Evolutionary conservation across 257 asterid species (phyloP), one percentile per base, ranked within the genome.

Genomic region (Plantago ovata): DNA sequence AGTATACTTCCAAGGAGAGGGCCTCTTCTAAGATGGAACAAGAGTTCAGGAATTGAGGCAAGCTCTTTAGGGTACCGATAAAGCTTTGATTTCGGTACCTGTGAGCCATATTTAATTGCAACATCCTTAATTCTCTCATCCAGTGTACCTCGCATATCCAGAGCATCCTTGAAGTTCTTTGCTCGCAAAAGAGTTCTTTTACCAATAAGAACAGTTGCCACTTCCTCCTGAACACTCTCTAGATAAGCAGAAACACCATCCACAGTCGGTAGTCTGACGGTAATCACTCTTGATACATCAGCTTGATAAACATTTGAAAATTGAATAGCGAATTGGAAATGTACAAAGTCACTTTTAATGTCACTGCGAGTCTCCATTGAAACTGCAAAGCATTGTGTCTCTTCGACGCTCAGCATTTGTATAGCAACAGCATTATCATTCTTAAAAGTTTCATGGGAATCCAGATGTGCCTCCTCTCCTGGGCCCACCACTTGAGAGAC

Each of bases 401-500:
- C 96, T 75, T 91, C 98, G 57, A 91, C 85, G 67, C 96, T 84
- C 51, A 83, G 71, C 96, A 91, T 79, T 73, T 81, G 81, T 47
- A 91, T 68, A 43, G 82, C 82, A 67, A 91, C 79, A 41, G 94
- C 84, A 33, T 33, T 58, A 41, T 84, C 94, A 53, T 64, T 83
- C 78, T 83, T 84, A 54, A 77, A 89, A 53, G 81, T 65, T 70
- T 83, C 95, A 38, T 61, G 77, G 77, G 55, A 84, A 62, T 91
- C 98, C 19, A 59, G 33, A 3, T 83, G 91, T 11, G 94, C 89
- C 86, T 83, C 95, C 80, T 91, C 94, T 21, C 96, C 98, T 13
- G 96, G 98, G 60, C 98, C 98, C 57, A 91, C 71, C 13, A 91
- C 98, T 72, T 91, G 96, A 75, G 75, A 83, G 19, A 91, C 87